Base-by-base conservation (phyloP, 352 stramenopile genomes). In the Globisporangium splendens region DNA sequence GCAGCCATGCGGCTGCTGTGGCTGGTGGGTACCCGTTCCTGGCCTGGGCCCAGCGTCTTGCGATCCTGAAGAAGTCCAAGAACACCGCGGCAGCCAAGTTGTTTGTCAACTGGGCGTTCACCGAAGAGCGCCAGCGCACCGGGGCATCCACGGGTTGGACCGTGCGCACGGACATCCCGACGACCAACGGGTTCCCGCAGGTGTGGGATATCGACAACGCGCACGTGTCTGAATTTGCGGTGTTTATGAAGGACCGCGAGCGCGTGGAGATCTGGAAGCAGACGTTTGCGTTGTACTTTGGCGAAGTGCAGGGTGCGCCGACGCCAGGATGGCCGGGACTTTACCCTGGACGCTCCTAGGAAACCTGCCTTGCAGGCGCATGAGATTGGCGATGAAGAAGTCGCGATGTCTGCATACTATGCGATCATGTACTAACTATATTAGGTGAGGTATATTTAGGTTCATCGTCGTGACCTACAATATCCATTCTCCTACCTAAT, bases 271-370 rank as follows among this genome's bases (percentile, higher is more conserved):
- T 66, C 18, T 69, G 70, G 53, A 68, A 68, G 41, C 24, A 59
- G 47, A 88, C 70, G 15, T 79, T 88, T 47, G 33, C 66, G 38
- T 46, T 88, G 35, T 86, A 83, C 77, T 74, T 88, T 50, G 73
- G 72, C 28, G 75, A 88, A 44, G 75, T 83, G 42, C 62, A 69
- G 44, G 72, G 70, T 62, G 54, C 73, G 59, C 66, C 72, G 39
- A 78, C 62, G 10, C 68, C 66, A 1, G 73, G 74, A 5, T 55
- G 54, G 47, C 62, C 78, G 28, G 74, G 70, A 24, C 47, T 87
- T n/a, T 54, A 77, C 52, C 72, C 69, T 11, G 28, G 28, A 8
- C 28, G 28, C 28, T n/a, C n/a, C n/a, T n/a, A n/a, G n/a, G n/a
- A n/a, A n/a, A n/a, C n/a, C n/a, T n/a, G n/a, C n/a, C n/a, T n/a